phyloP scores from a whole-genome alignment of 2,329 filamentous ascomycete species.

The Fonsecaea multimorphosa region DNA sequence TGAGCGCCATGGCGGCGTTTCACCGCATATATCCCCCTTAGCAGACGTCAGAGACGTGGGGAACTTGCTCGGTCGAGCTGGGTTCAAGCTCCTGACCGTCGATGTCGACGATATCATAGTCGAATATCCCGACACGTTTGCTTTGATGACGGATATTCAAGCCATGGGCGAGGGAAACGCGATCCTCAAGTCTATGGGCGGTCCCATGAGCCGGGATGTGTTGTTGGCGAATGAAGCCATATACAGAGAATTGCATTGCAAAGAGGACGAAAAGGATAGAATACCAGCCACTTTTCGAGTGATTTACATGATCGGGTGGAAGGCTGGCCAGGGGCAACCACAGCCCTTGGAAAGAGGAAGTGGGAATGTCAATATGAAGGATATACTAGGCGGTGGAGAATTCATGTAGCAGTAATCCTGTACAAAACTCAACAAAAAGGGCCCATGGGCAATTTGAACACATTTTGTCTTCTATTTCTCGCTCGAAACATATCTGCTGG shows the following conservation, averaged over 20 bases:
- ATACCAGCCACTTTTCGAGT: conserved; percentile 91
- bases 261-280: conserved; percentile 57
- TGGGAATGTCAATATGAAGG: conserved; percentile 85
- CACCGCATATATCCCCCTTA: conserved; percentile 86
- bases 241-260: conserved; percentile 84
- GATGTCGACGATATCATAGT: conserved; percentile 98
- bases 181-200: conserved; percentile 70
- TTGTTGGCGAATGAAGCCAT: conserved; percentile 86
- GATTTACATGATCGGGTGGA: conserved; percentile 99
- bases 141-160: conserved; percentile 91
- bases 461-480: conserved; percentile 17
- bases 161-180: conserved; percentile 96
- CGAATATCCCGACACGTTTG: conserved; percentile 87
- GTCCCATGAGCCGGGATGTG: conserved; percentile 82
- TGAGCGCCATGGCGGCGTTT: conserved; percentile 88
- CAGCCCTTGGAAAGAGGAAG: conserved; percentile 83
- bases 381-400: conserved; percentile 66
- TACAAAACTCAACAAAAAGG: conserved; percentile 14
- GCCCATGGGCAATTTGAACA: conserved; percentile 2
- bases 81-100: conserved; percentile 94
- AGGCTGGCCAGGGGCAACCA: conserved; percentile 77
- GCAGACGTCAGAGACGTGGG: conserved; percentile 93
- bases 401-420: conserved; percentile 38
- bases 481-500: not conserved
- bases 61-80: conserved; percentile 80